Conservation (phyloP, 2,329 filamentous ascomycete species). For the Phialophora verrucosa region DNA sequence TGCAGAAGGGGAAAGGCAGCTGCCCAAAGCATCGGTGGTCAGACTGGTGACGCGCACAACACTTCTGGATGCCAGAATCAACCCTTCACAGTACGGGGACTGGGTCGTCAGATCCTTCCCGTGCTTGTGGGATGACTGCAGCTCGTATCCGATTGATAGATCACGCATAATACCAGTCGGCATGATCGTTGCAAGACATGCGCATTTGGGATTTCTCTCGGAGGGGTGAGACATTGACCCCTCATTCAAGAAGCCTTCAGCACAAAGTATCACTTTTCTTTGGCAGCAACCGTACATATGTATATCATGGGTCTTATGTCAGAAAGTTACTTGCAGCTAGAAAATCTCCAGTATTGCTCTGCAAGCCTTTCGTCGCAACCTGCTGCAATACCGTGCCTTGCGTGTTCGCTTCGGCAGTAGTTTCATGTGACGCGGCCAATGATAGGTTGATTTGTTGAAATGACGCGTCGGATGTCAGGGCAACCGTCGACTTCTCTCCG, state of each 20-base stretch:
- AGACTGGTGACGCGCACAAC: conserved; percentile 8
- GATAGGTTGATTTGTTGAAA: background rate
- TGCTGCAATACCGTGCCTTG: background rate
- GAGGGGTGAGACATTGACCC: conserved; percentile 14
- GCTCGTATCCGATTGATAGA: conserved; percentile 11
- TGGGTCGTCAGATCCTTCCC: background rate
- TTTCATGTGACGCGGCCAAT: background rate
- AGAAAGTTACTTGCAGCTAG: background rate
- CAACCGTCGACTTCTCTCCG: conserved; percentile 7
- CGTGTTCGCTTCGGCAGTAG: background rate
- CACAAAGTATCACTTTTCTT: background rate
- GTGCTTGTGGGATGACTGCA: conserved; percentile 14
- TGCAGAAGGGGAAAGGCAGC: background rate
- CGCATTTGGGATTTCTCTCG: background rate
- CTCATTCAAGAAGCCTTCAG: background rate
- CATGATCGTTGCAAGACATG: background rate
- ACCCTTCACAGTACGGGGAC: background rate
- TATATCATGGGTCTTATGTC: background rate
- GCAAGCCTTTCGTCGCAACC: background rate
- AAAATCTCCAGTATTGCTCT: background rate
- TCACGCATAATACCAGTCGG: background rate
- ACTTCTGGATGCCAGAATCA: background rate
- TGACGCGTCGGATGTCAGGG: conserved; percentile 12
- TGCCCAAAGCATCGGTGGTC: background rate
- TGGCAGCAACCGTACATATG: background rate